phyloP scores from a whole-genome alignment of 306 rosid species.

The Cucurbita argyrosperma region DNA sequence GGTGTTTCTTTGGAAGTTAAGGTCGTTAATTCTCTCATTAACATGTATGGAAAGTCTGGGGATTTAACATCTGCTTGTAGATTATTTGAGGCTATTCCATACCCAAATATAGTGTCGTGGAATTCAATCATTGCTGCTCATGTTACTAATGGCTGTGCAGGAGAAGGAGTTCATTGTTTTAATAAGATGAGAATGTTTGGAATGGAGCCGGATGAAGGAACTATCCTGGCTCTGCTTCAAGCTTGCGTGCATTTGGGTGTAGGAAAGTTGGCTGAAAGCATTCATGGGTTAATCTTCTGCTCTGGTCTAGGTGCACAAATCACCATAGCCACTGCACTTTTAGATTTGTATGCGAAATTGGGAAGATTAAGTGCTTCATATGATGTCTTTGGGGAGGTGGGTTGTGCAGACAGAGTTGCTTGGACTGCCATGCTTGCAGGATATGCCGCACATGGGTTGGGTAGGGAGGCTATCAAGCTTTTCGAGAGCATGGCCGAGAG shows the following conservation, averaged over 20 bases:
- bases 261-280: slow-evolving; percentile 30
- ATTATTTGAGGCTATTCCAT: slow-evolving; percentile 35
- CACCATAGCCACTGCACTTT: slow-evolving; percentile 37
- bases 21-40: slow-evolving; percentile 44
- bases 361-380: slow-evolving; percentile 44
- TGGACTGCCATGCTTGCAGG: slow-evolving; percentile 75
- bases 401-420: slow-evolving; percentile 49
- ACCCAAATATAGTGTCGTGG: slow-evolving; percentile 47
- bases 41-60: slow-evolving; percentile 60
- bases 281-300: slow-evolving; percentile 36
- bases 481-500: slow-evolving; percentile 30
- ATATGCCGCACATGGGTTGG: slow-evolving; percentile 48
- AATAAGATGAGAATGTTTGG: slow-evolving; percentile 37
- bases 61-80: slow-evolving; percentile 23
- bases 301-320: slow-evolving; percentile 26
- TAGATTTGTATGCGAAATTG: slow-evolving; percentile 47
- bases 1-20: slow-evolving; percentile 37
- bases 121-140: slow-evolving; percentile 42
- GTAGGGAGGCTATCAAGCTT: slow-evolving; percentile 41
- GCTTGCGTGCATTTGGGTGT: slow-evolving; percentile 38
- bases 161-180: slow-evolving; percentile 31
- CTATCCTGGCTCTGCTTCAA: slow-evolving; percentile 45
- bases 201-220: slow-evolving; percentile 46
- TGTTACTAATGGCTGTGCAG: slow-evolving; percentile 24
- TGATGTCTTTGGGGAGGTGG: slow-evolving; percentile 37